phyloP scores from a whole-genome alignment of 306 rosid species.

The Trifolium fragiferum region DNA sequence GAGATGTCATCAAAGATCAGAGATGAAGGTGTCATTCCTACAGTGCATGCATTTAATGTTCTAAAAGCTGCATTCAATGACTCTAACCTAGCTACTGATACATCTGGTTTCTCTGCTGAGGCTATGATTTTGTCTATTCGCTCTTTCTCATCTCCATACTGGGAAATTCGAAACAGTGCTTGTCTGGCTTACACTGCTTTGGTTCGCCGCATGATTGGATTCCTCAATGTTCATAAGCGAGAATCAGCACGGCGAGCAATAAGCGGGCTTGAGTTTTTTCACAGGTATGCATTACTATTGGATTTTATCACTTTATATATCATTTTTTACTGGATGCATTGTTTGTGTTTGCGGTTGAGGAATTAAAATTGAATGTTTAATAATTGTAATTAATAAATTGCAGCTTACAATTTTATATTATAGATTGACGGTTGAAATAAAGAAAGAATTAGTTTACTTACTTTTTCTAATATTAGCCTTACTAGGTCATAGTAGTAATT shows the following conservation, averaged over 20 bases:
- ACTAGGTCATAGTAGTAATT: neutral
- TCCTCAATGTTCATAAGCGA: slow-evolving; percentile 91
- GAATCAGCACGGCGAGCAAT: slow-evolving; percentile 88
- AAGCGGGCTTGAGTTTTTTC: slow-evolving; percentile 93
- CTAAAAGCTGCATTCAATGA: slow-evolving; percentile 95
- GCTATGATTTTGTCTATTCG: slow-evolving; percentile 77
- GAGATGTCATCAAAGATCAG: slow-evolving; percentile 73
- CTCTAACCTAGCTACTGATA: slow-evolving; percentile 88
- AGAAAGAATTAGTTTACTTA: neutral
- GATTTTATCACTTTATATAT: slow-evolving; percentile 11
- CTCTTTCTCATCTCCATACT: slow-evolving; percentile 90
- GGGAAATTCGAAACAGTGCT: slow-evolving; percentile 98
- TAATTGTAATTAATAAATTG: neutral
- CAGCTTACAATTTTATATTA: neutral
- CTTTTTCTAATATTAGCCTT: neutral
- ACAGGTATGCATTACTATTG: slow-evolving; percentile 61
- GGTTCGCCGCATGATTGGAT: slow-evolving; percentile 93
- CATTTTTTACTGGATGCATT: neutral
- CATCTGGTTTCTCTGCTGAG: slow-evolving; percentile 96
- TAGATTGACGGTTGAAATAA: neutral
- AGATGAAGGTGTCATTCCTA: slow-evolving; percentile 97
- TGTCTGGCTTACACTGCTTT: slow-evolving; percentile 94
- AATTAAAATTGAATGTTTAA: neutral
- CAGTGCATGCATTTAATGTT: slow-evolving; percentile 89
- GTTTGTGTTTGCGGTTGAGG: neutral